phyloP scores from a whole-genome alignment of 73 alveolate genomes.

The Tetrahymena borealis region DNA sequence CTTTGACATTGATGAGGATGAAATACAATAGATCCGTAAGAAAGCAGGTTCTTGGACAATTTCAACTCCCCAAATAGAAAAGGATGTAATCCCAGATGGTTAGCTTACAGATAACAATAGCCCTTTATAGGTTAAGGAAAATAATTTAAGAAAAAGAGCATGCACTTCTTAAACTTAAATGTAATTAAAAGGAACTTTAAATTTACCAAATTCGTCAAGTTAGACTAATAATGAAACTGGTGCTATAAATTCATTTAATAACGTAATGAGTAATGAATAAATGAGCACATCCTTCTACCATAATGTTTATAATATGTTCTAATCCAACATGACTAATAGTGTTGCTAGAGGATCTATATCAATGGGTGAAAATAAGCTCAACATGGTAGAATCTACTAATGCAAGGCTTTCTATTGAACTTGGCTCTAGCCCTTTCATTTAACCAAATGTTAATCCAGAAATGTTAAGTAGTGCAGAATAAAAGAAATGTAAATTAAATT shows the following conservation, averaged over 20 bases:
- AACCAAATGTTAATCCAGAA: neutral
- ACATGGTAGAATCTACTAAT: neutral
- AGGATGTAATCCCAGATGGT: neutral
- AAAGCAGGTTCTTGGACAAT: neutral
- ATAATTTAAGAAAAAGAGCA: neutral
- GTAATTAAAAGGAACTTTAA: neutral
- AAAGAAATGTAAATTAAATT: neutral
- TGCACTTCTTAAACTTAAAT: neutral
- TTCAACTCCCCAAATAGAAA: neutral
- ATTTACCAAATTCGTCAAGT: neutral
- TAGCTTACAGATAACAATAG: neutral
- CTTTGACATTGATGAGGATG: neutral
- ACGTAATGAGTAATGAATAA: neutral
- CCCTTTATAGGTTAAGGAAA: no score
- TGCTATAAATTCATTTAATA: neutral
- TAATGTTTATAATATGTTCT: neutral
- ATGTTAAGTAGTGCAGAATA: neutral
- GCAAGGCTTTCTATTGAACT: neutral
- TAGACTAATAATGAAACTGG: neutral
- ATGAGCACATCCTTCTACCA: neutral
- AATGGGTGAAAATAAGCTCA: neutral
- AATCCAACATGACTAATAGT: neutral
- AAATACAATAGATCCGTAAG: neutral
- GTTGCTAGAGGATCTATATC: neutral
- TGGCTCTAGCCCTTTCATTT: neutral